Conservation (phyloP, 805 yeast species). For the Lipomyces lipofer region DNA sequence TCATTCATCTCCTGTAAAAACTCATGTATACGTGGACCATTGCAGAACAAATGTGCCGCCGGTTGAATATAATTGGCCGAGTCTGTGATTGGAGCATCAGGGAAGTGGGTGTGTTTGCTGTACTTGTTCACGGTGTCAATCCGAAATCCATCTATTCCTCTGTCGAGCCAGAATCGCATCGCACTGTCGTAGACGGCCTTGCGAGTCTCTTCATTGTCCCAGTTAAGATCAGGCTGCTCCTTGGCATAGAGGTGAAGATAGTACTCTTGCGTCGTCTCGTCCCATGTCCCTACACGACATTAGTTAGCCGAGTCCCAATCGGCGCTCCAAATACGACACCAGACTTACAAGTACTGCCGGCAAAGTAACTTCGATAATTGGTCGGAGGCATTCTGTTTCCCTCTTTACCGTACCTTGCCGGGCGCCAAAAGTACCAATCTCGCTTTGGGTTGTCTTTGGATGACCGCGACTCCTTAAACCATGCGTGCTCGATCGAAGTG, state of each 20-base stretch:
- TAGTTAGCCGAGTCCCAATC: too few relatives aligned
- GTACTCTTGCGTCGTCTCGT: conserved; percentile 55
- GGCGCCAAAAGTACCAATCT: conserved; percentile 64
- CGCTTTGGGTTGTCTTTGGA: conserved; percentile 55
- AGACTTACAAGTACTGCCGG: conserved; percentile 58
- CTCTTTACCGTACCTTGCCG: conserved; percentile 52
- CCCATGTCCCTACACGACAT: conserved; percentile 41
- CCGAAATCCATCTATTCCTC: conserved; percentile 61
- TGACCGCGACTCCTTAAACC: conserved; percentile 58
- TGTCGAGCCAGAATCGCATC: conserved; percentile 53
- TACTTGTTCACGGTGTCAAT: conserved; percentile 57
- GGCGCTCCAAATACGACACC: too few relatives aligned
- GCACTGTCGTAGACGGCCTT: conserved; percentile 45
- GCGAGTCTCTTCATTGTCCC: conserved; percentile 52
- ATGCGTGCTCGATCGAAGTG: conserved; percentile 47
- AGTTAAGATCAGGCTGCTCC: conserved; percentile 61
- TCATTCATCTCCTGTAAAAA: conserved; percentile 55
- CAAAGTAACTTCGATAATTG: conserved; percentile 56
- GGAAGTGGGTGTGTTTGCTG: conserved; percentile 49
- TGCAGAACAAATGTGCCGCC: conserved; percentile 39
- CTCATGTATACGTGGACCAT: conserved; percentile 61
- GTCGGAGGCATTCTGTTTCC: conserved; percentile 58
- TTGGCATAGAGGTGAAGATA: conserved; percentile 55
- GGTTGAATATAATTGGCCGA: conserved; percentile 48
- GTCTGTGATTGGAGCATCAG: conserved; percentile 52